Base-by-base conservation (phyloP, 805 yeast species). In the Zygosaccharomyces bailii region DNA sequence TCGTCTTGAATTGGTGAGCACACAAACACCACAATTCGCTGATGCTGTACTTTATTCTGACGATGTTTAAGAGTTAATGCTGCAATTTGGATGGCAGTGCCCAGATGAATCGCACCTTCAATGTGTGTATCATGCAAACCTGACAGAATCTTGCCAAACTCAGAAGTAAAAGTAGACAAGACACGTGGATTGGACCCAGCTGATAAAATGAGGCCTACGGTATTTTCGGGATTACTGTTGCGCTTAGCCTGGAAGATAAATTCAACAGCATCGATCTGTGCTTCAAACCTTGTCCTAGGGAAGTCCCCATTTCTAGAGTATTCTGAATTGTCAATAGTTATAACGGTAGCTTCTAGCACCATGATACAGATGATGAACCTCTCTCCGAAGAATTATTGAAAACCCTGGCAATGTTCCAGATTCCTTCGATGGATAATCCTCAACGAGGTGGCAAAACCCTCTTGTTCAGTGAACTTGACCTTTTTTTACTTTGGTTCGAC, bases 291-390 rank as follows among this genome's bases (percentile, higher is more conserved):
- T 11, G 90, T 82, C 13, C 95, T 80, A 29, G 86, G 76, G 60
- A 83, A 93, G 66, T 93, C 99, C 24, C 98, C 99, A 63, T 93
- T 93, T 59, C 99, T 77, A 79, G 90, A 86, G 67, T 76, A 91
- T 70, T 93, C 99, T 42, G 96, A 88, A 74, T 89, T 91, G 73
- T 93, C 99, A 61, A 93, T 78, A 60, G 89, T 87, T 51, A 93
- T 78, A 85, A 93, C 90, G 11, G 96, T 86, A 51, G 98, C 98
- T 70, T 93, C 99, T 59, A 90, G 77, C 52, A 84, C 96, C 97
- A 89, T 89, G 32, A 10, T 37, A 25, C 40, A 25, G 32, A 24
- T 8, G 3, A 7, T n/a, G 10, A 27, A 11, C 3, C 3, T n/a
- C 31, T 27, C 13, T 4, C 31, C 13, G 14, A n/a, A 27, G 4